Evolutionary conservation across 768 basidiomycete genomes (phyloP), one percentile per base, ranked within the genome.

Genomic region (Pholiota molesta): DNA sequence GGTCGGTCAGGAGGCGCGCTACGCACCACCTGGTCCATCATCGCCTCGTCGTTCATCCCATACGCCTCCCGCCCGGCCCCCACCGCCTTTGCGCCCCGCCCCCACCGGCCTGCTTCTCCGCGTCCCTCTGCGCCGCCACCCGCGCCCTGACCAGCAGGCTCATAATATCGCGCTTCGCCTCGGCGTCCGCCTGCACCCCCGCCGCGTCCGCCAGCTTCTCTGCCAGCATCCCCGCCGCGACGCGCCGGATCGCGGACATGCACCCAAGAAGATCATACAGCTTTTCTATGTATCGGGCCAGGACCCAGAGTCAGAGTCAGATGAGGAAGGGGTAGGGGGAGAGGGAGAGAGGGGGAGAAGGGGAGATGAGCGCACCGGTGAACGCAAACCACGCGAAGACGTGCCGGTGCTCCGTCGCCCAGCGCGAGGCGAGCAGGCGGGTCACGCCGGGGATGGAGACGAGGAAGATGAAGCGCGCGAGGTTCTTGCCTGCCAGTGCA

Each of bases 11-110:
- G n/a, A n/a, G n/a, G n/a, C n/a, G n/a, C n/a, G n/a, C n/a, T n/a
- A n/a, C n/a, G n/a, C 23, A 82, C 81, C 44, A 84, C 80, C 74
- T 85, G 83, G 55, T 83, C 81, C 72, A 83, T 79, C 79, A 83
- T 81, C 14, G 75, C 79, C 49, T 73, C 67, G 61, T 83, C 81
- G 26, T 75, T 79, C 81, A 83, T 80, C 8, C 70, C 65, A 64
- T 81, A 82, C 31, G 66, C 75, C 14, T 73, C 44, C 72, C 74
- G 31, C 68, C 66, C 17, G 74, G 72, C 40, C 73, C 52, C n/a
- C n/a, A n/a, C n/a, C n/a, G n/a, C n/a, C n/a, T n/a, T n/a, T n/a
- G n/a, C n/a, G n/a, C n/a, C n/a, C n/a, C n/a, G 74, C 62, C 75
- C 77, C 17, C 59, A 2, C 35, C 11, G 42, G n/a, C 57, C 62